Evolutionary conservation across 2,329 filamentous ascomycete species (phyloP).

Genomic region (Nectriaceae sp.): DNA sequence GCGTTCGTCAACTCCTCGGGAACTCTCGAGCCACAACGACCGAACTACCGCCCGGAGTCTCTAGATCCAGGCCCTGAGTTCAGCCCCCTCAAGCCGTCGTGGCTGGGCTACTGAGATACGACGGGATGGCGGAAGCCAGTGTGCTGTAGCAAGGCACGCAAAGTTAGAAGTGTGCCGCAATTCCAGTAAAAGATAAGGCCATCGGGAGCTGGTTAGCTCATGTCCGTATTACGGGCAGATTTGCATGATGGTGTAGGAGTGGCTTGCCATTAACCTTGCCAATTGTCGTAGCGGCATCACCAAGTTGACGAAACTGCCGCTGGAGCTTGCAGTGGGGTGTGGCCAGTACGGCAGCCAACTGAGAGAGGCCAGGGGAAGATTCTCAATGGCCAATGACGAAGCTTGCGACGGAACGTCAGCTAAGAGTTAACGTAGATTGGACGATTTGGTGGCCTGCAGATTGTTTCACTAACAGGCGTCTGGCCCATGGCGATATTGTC

Average conservation of each 20-base stretch:
- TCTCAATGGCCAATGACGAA: not conserved
- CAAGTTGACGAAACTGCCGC: not conserved
- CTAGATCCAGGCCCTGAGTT: constrained; percentile 9
- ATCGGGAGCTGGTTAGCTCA: not conserved
- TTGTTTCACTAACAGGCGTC: not conserved
- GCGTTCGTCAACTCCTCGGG: constrained; percentile 8
- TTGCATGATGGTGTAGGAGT: not conserved
- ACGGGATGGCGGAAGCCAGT: too few relatives aligned
- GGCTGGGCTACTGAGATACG: constrained; percentile 5
- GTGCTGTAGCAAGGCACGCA: not conserved
- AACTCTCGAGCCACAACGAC: constrained; percentile 18
- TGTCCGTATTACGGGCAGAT: not conserved
- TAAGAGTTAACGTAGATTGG: not conserved
- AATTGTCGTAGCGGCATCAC: not conserved
- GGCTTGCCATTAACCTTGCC: not conserved
- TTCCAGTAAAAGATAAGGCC: not conserved
- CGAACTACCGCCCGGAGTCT: constrained; percentile 4
- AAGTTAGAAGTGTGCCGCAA: not conserved
- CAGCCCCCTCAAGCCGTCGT: constrained; percentile 8
- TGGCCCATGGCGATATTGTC: not conserved
- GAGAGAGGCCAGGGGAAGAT: not conserved
- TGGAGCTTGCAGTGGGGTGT: not conserved
- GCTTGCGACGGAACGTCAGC: not conserved
- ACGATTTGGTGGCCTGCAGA: not conserved
- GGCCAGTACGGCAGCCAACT: not conserved